These are phyloP conservation scores for Musa itinerans DNA, from an alignment of 176 grass and related monocot species.

Conservation along the genomic window DNA sequence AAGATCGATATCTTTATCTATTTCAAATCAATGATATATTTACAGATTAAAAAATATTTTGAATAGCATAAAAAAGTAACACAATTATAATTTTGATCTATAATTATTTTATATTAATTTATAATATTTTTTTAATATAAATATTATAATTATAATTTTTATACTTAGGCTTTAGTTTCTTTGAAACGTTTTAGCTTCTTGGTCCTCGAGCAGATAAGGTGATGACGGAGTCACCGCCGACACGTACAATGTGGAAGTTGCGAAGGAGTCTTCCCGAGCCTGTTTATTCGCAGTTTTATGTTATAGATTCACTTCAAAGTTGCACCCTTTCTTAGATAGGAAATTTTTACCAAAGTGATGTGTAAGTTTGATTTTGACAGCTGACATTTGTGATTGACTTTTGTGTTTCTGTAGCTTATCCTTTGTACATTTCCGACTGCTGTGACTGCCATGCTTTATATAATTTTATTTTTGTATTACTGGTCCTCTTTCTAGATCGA, in stretches of 20 bases:
- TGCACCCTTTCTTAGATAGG: not conserved
- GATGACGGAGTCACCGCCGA: conserved; percentile 9
- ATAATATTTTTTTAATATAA: too few relatives aligned
- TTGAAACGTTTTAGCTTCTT: not conserved
- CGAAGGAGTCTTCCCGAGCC: conserved; percentile 15
- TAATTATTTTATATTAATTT: too few relatives aligned
- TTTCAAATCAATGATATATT: fast-evolving
- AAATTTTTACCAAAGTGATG: not conserved
- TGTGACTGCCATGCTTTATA: conserved; percentile 25
- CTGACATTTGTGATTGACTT: not conserved
- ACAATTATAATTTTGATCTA: too few relatives aligned
- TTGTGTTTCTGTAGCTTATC: conserved; percentile 40
- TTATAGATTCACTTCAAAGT: not conserved
- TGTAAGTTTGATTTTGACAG: not conserved
- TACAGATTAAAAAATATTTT: too few relatives aligned
- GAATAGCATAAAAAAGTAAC: too few relatives aligned
- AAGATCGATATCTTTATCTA: too few relatives aligned
- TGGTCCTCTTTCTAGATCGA: not conserved
- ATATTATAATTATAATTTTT: too few relatives aligned
- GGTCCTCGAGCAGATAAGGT: not conserved
- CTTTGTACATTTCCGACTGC: conserved; percentile 69
- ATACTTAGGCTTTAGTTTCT: not conserved
- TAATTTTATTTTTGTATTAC: not conserved
- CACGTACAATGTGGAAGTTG: conserved; percentile 69
- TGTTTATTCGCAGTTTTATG: too few relatives aligned